phyloP scores from a whole-genome alignment of 148 eudicot genomes.

The Tetragonia tetragonoides region DNA sequence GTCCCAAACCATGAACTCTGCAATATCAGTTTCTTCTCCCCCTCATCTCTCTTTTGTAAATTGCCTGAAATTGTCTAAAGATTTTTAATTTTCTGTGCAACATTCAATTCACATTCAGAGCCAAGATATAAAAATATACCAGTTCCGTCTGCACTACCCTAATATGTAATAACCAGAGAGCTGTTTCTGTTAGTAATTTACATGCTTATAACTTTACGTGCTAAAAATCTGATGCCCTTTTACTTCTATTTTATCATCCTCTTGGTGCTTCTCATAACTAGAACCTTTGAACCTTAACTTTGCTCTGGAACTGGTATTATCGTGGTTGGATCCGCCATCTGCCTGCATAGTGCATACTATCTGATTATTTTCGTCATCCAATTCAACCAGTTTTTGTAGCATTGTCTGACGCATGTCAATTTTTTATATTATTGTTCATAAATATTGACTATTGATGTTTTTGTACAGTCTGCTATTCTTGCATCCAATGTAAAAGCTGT shows the following conservation, averaged over 20 bases:
- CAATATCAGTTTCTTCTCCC: not conserved
- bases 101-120: not conserved
- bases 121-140: not conserved
- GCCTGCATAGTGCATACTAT: not conserved
- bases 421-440: not conserved
- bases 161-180: not conserved
- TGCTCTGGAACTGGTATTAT: not conserved
- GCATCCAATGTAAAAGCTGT: constrained; percentile 87
- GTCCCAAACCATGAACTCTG: too few species aligned
- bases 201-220: not conserved
- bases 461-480: constrained; percentile 75
- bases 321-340: not conserved
- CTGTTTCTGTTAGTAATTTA: not conserved
- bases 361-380: not conserved
- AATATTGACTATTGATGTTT: constrained; percentile 25
- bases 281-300: too few species aligned
- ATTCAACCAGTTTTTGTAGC: not conserved
- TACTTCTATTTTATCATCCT: not conserved
- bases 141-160: not conserved
- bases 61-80: not conserved
- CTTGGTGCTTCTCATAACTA: not conserved
- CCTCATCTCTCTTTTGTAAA: not conserved
- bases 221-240: not conserved
- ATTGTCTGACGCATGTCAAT: constrained; percentile 2
- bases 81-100: not conserved